Conservation (phyloP, 768 basidiomycete species). For the Sarcomyxa edulis region DNA sequence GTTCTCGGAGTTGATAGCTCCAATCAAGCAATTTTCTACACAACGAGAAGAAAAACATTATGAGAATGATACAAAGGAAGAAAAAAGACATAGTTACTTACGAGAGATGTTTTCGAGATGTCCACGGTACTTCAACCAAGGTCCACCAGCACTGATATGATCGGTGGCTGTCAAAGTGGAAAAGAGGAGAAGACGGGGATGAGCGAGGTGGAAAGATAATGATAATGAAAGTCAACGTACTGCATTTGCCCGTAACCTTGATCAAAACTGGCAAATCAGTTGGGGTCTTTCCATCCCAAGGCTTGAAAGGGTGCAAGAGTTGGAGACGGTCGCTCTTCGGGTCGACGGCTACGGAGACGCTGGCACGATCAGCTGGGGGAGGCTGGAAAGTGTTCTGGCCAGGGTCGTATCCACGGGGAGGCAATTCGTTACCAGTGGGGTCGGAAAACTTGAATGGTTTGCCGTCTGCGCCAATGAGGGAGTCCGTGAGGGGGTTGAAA, state of each 20-base stretch:
- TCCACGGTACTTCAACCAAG: slow-evolving; percentile 99
- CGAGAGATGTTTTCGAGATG: slow-evolving; percentile 98
- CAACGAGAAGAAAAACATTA: slow-evolving; percentile 2
- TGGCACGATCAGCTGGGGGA: slow-evolving; percentile 80
- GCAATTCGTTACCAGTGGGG: slow-evolving; percentile 88
- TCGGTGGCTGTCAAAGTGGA: slow-evolving; percentile 57
- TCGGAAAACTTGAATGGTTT: slow-evolving; percentile 97
- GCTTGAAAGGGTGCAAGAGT: slow-evolving; percentile 80
- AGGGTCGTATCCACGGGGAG: slow-evolving; percentile 92
- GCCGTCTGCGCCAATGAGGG: slow-evolving; percentile 84
- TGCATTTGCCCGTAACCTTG: slow-evolving; percentile 99
- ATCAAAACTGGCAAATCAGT: slow-evolving; percentile 88
- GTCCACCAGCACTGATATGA: slow-evolving; percentile 96
- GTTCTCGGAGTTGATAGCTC: slow-evolving; percentile 94
- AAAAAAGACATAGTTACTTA: slow-evolving; percentile 29
- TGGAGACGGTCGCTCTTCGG: slow-evolving; percentile 88
- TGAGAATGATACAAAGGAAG: no score
- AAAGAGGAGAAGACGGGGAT: slow-evolving; percentile 4
- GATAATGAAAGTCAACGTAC: slow-evolving; percentile 36
- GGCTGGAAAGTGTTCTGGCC: slow-evolving; percentile 97
- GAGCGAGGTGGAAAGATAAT: neutral
- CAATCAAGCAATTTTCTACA: slow-evolving; percentile 92
- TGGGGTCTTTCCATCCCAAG: slow-evolving; percentile 93
- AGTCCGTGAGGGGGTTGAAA: slow-evolving; percentile 96
- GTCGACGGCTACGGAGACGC: slow-evolving; percentile 81